These are phyloP conservation scores for Phylloporus gajari DNA, from an alignment of 1,284 basidiomycete genomes.

Conservation along the genomic window DNA sequence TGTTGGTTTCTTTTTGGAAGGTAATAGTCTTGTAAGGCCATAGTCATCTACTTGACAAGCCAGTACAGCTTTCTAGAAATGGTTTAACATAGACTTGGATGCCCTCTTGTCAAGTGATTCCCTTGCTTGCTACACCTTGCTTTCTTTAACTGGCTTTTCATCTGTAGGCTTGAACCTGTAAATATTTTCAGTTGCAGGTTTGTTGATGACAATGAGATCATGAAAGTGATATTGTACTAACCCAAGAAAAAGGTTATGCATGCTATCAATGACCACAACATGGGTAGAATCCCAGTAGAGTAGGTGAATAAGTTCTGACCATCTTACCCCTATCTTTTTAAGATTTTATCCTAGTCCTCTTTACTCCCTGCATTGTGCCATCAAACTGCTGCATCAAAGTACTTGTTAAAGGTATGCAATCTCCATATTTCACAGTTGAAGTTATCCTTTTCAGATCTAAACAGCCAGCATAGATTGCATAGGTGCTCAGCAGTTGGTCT, in stretches of 20 bases:
- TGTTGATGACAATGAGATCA: slow-evolving; percentile 19
- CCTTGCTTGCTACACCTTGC: no score
- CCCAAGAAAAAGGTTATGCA: slow-evolving; percentile 48
- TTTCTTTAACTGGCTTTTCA: background rate
- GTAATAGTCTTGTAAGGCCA: no score
- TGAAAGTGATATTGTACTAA: slow-evolving; percentile 14
- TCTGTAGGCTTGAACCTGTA: background rate
- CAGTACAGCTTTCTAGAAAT: no score
- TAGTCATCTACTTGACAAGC: no score
- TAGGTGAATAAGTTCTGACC: slow-evolving; percentile 49
- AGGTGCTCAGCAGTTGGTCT: background rate
- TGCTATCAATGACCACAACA: slow-evolving; percentile 47
- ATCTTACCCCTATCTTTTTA: slow-evolving; percentile 34
- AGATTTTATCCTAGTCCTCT: background rate
- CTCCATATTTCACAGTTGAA: background rate
- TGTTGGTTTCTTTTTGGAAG: no score
- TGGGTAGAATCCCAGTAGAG: slow-evolving; percentile 50
- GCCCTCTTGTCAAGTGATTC: no score
- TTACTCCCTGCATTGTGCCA: background rate
- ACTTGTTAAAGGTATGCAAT: background rate
- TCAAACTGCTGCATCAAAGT: background rate
- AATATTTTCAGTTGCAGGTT: background rate
- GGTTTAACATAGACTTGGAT: no score
- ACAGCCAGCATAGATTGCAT: slow-evolving; percentile 10
- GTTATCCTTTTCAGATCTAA: slow-evolving; percentile 1